Percentiles rank a stretch among this genome's conserved stretches.
phyloP scores from a whole-genome alignment of 2,329 filamentous ascomycete species.

The Anthostomella pinea region DNA sequence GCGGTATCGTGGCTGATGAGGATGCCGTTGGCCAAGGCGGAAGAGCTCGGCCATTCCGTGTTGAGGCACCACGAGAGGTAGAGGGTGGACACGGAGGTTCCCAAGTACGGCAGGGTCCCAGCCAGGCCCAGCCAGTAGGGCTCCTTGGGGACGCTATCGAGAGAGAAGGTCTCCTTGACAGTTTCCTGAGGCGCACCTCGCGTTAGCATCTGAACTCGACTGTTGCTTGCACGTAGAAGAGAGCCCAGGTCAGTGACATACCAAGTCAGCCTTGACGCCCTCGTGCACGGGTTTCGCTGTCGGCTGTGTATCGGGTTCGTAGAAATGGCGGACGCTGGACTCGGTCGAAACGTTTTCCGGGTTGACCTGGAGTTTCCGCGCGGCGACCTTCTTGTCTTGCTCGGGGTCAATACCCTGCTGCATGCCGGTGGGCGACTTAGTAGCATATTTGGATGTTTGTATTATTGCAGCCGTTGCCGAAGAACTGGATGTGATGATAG shows the following conservation, averaged over 20 bases:
- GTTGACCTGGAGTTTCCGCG: conserved; percentile 55
- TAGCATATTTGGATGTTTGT: conserved; percentile 26
- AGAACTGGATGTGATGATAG: conserved; percentile 3
- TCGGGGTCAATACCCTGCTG: conserved; percentile 48
- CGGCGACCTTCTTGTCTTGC: conserved; percentile 51
- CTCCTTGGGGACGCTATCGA: conserved; percentile 63
- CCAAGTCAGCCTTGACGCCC: conserved; percentile 50
- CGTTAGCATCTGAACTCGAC: background rate
- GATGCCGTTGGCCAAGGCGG: conserved; percentile 62
- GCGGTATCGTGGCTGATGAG: conserved; percentile 70
- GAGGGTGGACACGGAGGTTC: conserved; percentile 77
- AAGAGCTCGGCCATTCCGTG: conserved; percentile 56
- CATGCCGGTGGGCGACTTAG: conserved; percentile 24
- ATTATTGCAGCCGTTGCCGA: conserved; percentile 7
- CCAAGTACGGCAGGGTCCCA: conserved; percentile 81
- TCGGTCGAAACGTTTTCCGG: conserved; percentile 59
- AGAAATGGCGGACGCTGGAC: conserved; percentile 53
- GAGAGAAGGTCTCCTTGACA: conserved; percentile 67
- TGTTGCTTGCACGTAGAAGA: too few species aligned
- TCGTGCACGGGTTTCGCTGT: conserved; percentile 29
- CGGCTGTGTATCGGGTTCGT: conserved; percentile 35
- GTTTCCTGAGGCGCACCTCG: conserved; percentile 45
- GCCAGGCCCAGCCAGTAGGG: conserved; percentile 68
- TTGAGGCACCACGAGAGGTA: conserved; percentile 83
- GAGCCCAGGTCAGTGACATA: conserved; percentile 38